Conservation (phyloP, 441 rosid species). For the Croton setiger region DNA sequence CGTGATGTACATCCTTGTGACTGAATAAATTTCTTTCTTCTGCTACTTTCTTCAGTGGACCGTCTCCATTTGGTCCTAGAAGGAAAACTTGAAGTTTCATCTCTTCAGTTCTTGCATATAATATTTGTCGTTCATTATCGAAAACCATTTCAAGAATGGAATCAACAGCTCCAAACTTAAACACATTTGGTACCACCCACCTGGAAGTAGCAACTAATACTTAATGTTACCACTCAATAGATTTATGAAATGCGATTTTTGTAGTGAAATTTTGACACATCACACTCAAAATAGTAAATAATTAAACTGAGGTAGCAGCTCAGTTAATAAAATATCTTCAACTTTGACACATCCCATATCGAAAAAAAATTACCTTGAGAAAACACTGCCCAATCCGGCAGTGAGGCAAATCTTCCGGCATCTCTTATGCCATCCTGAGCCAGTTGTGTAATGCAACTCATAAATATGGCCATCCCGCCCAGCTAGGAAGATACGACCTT, state of each 20-base stretch:
- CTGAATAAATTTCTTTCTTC: slow-evolving; percentile 86
- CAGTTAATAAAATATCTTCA: slow-evolving; percentile 4
- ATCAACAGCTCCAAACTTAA: slow-evolving; percentile 93
- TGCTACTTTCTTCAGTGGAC: slow-evolving; percentile 83
- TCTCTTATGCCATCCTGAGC: slow-evolving; percentile 86
- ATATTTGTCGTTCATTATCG: slow-evolving; percentile 86
- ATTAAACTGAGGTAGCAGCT: slow-evolving; percentile 9
- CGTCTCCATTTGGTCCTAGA: slow-evolving; percentile 72
- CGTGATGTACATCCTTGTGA: slow-evolving; percentile 75
- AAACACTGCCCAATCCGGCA: slow-evolving; percentile 86
- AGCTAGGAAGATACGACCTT: slow-evolving; percentile 84
- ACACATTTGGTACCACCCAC: slow-evolving; percentile 93
- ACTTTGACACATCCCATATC: neutral
- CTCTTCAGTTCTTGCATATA: slow-evolving; percentile 90
- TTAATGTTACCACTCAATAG: neutral
- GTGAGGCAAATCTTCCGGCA: slow-evolving; percentile 95
- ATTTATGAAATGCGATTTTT: neutral
- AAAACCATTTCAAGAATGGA: slow-evolving; percentile 89
- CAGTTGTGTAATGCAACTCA: slow-evolving; percentile 76
- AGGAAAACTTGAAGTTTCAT: slow-evolving; percentile 91
- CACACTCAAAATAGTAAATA: neutral
- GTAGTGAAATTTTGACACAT: neutral
- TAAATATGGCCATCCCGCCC: slow-evolving; percentile 97
- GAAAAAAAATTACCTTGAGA: slow-evolving; percentile 62
- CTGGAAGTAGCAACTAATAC: slow-evolving; percentile 38